Percentiles rank a stretch among this genome's conserved stretches.
These are phyloP conservation scores for Blastobotrys serpentis DNA, from an alignment of 1,139 yeast species.

Conservation along the genomic window DNA sequence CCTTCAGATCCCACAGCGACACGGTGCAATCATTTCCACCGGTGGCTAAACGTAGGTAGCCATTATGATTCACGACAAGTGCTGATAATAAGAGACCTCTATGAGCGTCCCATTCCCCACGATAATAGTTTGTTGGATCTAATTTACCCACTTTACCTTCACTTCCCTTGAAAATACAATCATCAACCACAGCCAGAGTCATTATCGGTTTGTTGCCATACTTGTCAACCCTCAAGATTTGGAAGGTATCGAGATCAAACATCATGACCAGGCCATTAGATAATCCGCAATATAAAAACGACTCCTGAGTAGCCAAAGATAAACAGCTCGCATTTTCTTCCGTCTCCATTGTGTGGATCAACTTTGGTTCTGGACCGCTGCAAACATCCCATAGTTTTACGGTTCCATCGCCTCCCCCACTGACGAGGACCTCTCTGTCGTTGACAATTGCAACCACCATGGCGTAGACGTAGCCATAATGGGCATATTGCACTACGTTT, in stretches of 20 bases:
- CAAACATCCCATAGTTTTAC: slow-evolving; percentile 65
- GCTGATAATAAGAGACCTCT: slow-evolving; percentile 35
- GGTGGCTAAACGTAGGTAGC: slow-evolving; percentile 33
- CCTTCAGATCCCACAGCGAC: slow-evolving; percentile 55
- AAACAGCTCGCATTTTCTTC: slow-evolving; percentile 57
- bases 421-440: slow-evolving; percentile 46
- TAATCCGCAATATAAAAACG: slow-evolving; percentile 76
- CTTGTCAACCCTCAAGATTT: slow-evolving; percentile 50
- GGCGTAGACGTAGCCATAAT: slow-evolving; percentile 83
- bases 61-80: slow-evolving; percentile 26
- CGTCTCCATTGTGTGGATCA: slow-evolving; percentile 53
- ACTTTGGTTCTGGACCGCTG: slow-evolving; percentile 26
- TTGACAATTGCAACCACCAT: slow-evolving; percentile 45
- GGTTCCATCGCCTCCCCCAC: slow-evolving; percentile 91
- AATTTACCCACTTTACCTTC: slow-evolving; percentile 38
- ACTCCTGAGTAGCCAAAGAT: slow-evolving; percentile 60
- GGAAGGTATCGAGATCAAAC: slow-evolving; percentile 82
- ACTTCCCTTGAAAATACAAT: slow-evolving; percentile 57
- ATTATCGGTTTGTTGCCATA: slow-evolving; percentile 51
- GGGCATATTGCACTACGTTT: slow-evolving; percentile 78
- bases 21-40: slow-evolving; percentile 64
- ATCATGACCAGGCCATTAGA: slow-evolving; percentile 69
- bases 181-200: slow-evolving; percentile 52
- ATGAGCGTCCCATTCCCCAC: slow-evolving; percentile 38
- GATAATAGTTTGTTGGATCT: slow-evolving; percentile 32